phyloP scores from a whole-genome alignment of 2,329 filamentous ascomycete genomes.

The Phialophora chinensis region DNA sequence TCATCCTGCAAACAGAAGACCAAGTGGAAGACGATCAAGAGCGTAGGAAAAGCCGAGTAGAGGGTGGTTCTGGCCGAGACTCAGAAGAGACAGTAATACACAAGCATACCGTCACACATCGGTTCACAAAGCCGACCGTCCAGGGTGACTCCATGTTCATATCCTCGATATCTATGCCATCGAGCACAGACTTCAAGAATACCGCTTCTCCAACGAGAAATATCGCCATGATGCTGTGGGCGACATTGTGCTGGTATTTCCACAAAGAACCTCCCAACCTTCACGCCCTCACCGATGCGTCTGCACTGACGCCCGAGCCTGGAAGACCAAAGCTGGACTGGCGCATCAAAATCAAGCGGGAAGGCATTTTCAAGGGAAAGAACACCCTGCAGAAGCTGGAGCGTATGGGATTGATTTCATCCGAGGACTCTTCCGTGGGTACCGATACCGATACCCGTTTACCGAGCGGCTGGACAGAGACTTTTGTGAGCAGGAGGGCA shows the following conservation, averaged over 20 bases:
- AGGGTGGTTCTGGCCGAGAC: slow-evolving; percentile 14
- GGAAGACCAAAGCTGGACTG: slow-evolving; percentile 85
- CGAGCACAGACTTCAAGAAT: slow-evolving; percentile 78
- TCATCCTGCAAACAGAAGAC: slow-evolving; percentile 77
- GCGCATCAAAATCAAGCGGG: slow-evolving; percentile 80
- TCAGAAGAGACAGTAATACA: slow-evolving; percentile 21
- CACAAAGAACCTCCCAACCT: slow-evolving; percentile 78
- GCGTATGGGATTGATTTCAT: slow-evolving; percentile 84
- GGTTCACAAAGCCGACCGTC: slow-evolving; percentile 77
- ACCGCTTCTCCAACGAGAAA: slow-evolving; percentile 81
- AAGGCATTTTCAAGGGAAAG: slow-evolving; percentile 84
- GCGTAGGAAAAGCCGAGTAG: slow-evolving; percentile 33
- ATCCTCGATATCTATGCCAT: slow-evolving; percentile 86
- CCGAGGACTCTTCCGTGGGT: slow-evolving; percentile 76
- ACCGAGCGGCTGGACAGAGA: slow-evolving; percentile 72
- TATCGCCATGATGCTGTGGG: slow-evolving; percentile 96
- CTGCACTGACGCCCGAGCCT: slow-evolving; percentile 67
- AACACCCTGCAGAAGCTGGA: slow-evolving; percentile 89
- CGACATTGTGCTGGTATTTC: slow-evolving; percentile 96
- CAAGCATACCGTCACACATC: slow-evolving; percentile 50
- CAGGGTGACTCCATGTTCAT: slow-evolving; percentile 85
- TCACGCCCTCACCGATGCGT: slow-evolving; percentile 67
- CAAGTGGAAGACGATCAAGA: slow-evolving; percentile 44
- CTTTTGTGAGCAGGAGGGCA: slow-evolving; percentile 79
- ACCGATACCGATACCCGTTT: slow-evolving; percentile 65